Evolutionary conservation across 129 eudicot species (phyloP).

Genomic region (Oenanthe sinensis): DNA sequence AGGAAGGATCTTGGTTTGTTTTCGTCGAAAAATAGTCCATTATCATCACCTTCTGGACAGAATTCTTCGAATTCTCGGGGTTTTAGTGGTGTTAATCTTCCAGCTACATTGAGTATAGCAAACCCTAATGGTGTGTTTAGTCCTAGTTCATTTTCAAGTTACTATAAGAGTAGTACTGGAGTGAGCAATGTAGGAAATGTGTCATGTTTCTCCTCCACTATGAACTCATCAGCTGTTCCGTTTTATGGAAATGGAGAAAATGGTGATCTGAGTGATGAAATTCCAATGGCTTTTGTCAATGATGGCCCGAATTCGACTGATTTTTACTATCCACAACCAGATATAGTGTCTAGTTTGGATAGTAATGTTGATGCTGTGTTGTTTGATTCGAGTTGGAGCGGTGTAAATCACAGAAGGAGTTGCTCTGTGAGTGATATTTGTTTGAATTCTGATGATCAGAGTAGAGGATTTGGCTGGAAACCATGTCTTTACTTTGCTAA

Average conservation of each 20-base stretch:
- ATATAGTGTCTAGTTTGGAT: conserved; percentile 23
- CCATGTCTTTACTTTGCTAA: conserved; percentile 67
- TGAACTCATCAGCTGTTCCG: conserved; percentile 49
- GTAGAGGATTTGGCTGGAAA: conserved; percentile 50
- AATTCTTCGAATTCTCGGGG: conserved; percentile 1
- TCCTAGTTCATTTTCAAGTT: conserved; percentile 8
- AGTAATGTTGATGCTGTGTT: conserved; percentile 16
- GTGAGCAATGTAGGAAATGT: conserved; percentile 1
- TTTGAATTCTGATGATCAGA: conserved; percentile 28
- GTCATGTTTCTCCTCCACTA: conserved; percentile 14
- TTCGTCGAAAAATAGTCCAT: neutral
- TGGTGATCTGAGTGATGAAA: conserved; percentile 48
- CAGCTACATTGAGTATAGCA: conserved; percentile 54
- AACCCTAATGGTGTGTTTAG: conserved; percentile 31
- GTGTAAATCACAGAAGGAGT: conserved; percentile 41
- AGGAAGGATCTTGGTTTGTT: conserved; percentile 52
- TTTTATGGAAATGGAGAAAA: conserved; percentile 31
- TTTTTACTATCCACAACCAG: conserved; percentile 26
- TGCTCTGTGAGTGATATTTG: conserved; percentile 62
- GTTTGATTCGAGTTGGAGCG: conserved; percentile 17
- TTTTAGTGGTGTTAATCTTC: conserved; percentile 31
- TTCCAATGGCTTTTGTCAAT: conserved; percentile 55
- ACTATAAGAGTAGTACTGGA: neutral
- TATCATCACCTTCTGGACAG: conserved; percentile 38
- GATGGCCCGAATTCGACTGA: conserved; percentile 31